Evolutionary conservation across 768 basidiomycete species (phyloP).

Genomic region (Leccinum arenicola): DNA sequence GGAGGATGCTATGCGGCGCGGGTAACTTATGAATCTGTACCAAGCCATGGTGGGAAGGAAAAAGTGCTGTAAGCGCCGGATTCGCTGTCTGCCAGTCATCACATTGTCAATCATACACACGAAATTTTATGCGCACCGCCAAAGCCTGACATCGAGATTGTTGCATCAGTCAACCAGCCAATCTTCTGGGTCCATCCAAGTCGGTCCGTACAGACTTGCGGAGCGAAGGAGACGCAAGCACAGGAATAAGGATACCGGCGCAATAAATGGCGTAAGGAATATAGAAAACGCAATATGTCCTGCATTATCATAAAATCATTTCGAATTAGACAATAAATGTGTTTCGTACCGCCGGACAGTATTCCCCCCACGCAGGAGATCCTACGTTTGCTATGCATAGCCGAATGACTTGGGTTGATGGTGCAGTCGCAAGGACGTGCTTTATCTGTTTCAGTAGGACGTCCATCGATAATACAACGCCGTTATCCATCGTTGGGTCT

Average conservation of each 20-base stretch:
- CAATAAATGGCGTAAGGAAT: conserved; percentile 59
- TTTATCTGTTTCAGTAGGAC: conserved; percentile 33
- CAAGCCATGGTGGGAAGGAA: conserved; percentile 85
- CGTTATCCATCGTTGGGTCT: conserved; percentile 13
- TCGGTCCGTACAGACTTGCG: conserved; percentile 55
- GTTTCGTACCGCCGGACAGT: conserved; percentile 47
- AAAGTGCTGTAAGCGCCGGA: conserved; percentile 68
- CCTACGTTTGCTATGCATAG: conserved; percentile 64
- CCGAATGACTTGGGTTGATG: conserved; percentile 43
- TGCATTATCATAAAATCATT: conserved; percentile 27
- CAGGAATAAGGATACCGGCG: conserved; percentile 57
- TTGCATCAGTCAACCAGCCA: conserved; percentile 76
- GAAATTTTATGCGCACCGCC: conserved; percentile 51
- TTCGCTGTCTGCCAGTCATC: conserved; percentile 49
- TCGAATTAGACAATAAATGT: background rate
- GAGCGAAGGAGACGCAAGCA: conserved; percentile 64
- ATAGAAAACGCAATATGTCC: conserved; percentile 73
- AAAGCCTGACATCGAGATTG: conserved; percentile 74
- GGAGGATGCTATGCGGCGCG: conserved; percentile 63
- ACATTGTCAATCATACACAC: background rate
- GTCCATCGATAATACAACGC: conserved; percentile 16
- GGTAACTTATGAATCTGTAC: conserved; percentile 78
- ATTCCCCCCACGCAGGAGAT: conserved; percentile 68
- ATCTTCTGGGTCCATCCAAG: conserved; percentile 73
- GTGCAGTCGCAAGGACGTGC: conserved; percentile 23